Evolutionary conservation across 495 filamentous ascomycete genomes (phyloP), one percentile per base, ranked within the genome.

Genomic region (Tuber aestivum): DNA sequence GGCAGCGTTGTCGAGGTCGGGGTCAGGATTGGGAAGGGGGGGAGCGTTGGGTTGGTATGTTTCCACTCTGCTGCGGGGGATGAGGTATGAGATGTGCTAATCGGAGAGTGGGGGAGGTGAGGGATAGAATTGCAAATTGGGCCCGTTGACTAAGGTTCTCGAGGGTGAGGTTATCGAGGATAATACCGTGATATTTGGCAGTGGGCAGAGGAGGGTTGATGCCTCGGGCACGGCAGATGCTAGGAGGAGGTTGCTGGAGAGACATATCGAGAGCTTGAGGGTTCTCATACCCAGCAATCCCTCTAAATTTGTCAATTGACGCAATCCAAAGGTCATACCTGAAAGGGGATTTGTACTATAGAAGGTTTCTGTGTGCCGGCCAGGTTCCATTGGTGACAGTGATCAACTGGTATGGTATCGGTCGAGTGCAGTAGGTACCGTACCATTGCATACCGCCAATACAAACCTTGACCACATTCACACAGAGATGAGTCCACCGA

Each of bases 131-230:
- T 86, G 87, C 83, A 85, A 87, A 75, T 73, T 86, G 75, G 83
- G 88, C 74, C 84, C 88, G 2, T 81, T 86, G 70, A 86, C 83
- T 69, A 83, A 84, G n/a, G 85, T 94, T 37, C 83, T 81, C 1
- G 84, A 87, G 0, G 86, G 86, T 18, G 89, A 90, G 72, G 81
- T 85, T 27, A 50, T 94, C 4, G 87, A 88, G 0, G 91, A 93
- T 76, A 88, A 86, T 75, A 92, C 90, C 0, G 90, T 93, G 10
- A 81, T 93, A 14, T 92, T 88, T 80, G 90, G 90, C 0, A 86
- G 87, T 70, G 87, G 87, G 27, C 82, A 87, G 79, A 83, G 89
- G 74, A 85, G 91, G 71, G 77, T 86, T 14, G 90, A 93, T 78
- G 85, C 80, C 73, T 87, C 87, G 38, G 88, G 87, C 38, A 84